Percentiles rank a stretch among this genome's conserved stretches.
Evolutionary conservation across 176 grass and related monocot genomes (phyloP).

Genomic region (Microstegium vimineum): DNA sequence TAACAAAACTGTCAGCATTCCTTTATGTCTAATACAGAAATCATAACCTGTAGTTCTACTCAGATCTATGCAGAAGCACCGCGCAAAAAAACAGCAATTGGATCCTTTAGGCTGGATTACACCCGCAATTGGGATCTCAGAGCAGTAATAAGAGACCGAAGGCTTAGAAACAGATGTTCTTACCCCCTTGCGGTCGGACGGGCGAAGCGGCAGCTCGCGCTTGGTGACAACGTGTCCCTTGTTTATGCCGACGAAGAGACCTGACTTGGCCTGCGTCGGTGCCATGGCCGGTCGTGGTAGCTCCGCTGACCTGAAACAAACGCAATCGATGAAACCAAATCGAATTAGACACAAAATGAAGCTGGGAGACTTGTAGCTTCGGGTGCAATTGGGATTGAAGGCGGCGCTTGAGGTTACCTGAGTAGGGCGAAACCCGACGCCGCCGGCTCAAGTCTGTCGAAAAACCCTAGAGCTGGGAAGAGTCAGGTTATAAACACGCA

Average conservation of each 20-base stretch:
- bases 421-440: conserved; percentile 20
- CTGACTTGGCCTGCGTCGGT: conserved; percentile 48
- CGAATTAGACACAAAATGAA: not conserved
- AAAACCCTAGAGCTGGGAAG: not conserved
- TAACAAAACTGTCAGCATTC: not conserved
- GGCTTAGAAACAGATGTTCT: not conserved
- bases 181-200: conserved; percentile 61
- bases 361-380: not conserved
- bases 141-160: not conserved
- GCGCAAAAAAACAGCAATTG: not conserved
- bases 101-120: not conserved
- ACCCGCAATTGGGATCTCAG: not conserved
- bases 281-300: conserved; percentile 33
- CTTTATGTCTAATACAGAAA: not conserved
- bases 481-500: not conserved
- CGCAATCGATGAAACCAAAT: not conserved
- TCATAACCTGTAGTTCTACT: not conserved
- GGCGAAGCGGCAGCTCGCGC: conserved; percentile 51
- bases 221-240: conserved; percentile 63
- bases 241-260: conserved; percentile 65
- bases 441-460: not conserved
- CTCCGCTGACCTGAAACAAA: not conserved
- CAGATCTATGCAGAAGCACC: not conserved
- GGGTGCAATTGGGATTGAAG: not conserved
- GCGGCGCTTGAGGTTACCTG: not conserved